Evolutionary conservation across 768 basidiomycete genomes (phyloP).

Genomic region (Suillus hirtellus): DNA sequence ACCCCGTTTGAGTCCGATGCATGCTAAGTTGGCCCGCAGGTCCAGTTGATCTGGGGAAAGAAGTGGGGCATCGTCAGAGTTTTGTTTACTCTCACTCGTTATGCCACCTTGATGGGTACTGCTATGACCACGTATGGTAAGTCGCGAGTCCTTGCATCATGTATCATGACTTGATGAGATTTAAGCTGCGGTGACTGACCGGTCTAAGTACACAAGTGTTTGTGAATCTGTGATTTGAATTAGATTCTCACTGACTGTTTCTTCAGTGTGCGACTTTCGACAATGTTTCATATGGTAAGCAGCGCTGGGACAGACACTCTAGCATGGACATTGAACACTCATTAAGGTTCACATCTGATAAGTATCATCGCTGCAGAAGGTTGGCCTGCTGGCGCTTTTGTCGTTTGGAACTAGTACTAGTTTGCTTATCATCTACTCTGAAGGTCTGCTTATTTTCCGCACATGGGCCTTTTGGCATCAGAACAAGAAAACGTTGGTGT

Average conservation of each 20-base stretch:
- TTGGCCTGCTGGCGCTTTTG: background rate
- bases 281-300: background rate
- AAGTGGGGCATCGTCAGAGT: background rate
- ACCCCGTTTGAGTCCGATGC: background rate
- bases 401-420: background rate
- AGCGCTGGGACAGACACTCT: background rate
- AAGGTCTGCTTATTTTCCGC: conserved; percentile 8
- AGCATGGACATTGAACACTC: background rate
- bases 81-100: conserved; percentile 4
- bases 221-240: background rate
- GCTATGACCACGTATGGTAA: conserved; percentile 7
- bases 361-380: conserved; percentile 10
- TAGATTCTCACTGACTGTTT: background rate
- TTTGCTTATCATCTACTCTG: background rate
- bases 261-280: background rate
- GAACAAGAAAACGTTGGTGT: conserved; percentile 1
- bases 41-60: conserved; percentile 9
- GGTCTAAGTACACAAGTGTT: background rate
- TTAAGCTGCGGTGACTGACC: background rate
- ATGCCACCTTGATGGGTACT: conserved; percentile 4
- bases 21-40: background rate
- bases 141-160: background rate
- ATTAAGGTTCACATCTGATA: conserved; percentile 7
- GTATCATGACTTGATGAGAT: background rate
- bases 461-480: conserved; percentile 6